Percentiles rank a stretch among this genome's conserved stretches.
Evolutionary conservation across 164 flowering plant species (phyloP).

Genomic region (Warburgia ugandensis): DNA sequence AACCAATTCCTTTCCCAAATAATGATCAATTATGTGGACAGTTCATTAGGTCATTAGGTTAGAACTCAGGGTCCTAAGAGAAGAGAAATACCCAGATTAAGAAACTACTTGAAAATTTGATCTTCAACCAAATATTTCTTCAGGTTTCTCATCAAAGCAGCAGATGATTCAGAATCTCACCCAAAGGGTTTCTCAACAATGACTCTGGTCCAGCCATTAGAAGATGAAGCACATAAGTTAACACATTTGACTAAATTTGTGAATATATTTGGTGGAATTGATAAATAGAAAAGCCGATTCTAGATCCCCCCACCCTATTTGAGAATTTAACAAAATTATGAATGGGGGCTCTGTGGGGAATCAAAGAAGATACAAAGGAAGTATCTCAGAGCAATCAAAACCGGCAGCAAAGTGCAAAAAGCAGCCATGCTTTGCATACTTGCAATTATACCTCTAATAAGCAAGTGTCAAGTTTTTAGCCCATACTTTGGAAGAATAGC

Average conservation of each 20-base stretch:
- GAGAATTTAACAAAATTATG: background rate
- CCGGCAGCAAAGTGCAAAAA: too few species aligned
- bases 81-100: background rate
- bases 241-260: conserved; percentile 84
- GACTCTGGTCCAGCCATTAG: conserved; percentile 92
- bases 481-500: too few species aligned
- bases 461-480: too few species aligned
- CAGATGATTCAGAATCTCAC: conserved; percentile 85
- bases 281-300: conserved; percentile 81
- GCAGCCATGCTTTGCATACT: too few species aligned
- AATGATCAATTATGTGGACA: conserved; percentile 78
- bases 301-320: conserved; percentile 65
- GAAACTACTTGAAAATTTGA: conserved; percentile 51
- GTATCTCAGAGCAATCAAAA: too few species aligned
- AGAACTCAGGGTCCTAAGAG: background rate
- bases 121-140: conserved; percentile 79
- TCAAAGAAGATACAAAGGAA: too few species aligned
- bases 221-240: conserved; percentile 67
- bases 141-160: conserved; percentile 65
- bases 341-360: too few species aligned
- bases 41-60: background rate
- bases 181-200: conserved; percentile 98
- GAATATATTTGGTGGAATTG: conserved; percentile 91
- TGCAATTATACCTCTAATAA: too few species aligned
- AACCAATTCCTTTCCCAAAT: conserved; percentile 90